Conservation (phyloP, 768 basidiomycete genomes). For the Russula brevipes region DNA sequence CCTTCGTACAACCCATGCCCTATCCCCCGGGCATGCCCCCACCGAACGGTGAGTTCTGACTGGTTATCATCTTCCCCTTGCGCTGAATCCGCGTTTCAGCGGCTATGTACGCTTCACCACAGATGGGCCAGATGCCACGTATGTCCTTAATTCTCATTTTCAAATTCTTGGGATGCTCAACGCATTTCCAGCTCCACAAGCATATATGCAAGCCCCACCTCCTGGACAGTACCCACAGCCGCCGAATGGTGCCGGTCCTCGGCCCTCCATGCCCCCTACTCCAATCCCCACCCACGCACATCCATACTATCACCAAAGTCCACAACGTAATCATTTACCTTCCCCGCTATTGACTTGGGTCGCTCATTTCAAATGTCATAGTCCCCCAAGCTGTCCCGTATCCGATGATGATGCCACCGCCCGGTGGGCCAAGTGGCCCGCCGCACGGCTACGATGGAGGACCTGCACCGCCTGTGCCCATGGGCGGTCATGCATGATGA, state of each 20-base stretch:
- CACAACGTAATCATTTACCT: slow-evolving; percentile 53
- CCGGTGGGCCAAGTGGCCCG: slow-evolving; percentile 56
- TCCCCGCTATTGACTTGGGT: slow-evolving; percentile 23
- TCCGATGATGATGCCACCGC: slow-evolving; percentile 89
- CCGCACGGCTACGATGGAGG: slow-evolving; percentile 71
- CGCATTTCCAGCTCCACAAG: slow-evolving; percentile 50
- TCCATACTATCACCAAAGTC: slow-evolving; percentile 85
- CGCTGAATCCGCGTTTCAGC: slow-evolving; percentile 16
- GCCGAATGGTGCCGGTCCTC: slow-evolving; percentile 71
- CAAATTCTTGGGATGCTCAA: neutral
- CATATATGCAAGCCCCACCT: slow-evolving; percentile 73
- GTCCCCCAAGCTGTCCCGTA: slow-evolving; percentile 85
- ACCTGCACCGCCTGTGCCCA: slow-evolving; percentile 62
- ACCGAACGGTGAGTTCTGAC: slow-evolving; percentile 54
- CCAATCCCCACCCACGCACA: slow-evolving; percentile 84
- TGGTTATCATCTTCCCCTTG: slow-evolving; percentile 4
- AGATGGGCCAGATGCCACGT: slow-evolving; percentile 88
- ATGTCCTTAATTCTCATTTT: slow-evolving; percentile 32
- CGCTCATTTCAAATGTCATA: slow-evolving; percentile 31
- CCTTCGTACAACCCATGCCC: slow-evolving; percentile 81
- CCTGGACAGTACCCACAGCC: slow-evolving; percentile 73
- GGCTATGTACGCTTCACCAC: slow-evolving; percentile 80
- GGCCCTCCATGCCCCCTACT: slow-evolving; percentile 89
- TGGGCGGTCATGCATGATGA: slow-evolving; percentile 69
- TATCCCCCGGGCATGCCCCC: slow-evolving; percentile 74